Evolutionary conservation across 208 protist genomes (phyloP).

Genomic region (Trypanosoma theileri): DNA sequence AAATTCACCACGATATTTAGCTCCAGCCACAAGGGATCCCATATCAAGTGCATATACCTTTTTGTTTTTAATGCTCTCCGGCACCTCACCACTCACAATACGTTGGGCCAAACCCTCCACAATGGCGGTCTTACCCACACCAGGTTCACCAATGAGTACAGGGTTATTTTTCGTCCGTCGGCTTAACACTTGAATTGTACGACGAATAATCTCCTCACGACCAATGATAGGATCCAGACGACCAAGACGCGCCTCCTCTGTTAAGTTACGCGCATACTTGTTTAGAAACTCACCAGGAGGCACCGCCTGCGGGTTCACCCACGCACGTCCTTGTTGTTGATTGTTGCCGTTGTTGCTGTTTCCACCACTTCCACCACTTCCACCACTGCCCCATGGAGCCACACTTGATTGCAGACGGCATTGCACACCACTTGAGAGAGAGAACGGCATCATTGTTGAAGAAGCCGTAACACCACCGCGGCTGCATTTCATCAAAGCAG

Average conservation of each 20-base stretch:
- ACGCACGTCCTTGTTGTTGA: constrained; percentile 73
- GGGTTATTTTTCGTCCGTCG: constrained; percentile 99
- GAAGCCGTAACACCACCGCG: neutral
- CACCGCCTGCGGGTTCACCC: constrained; percentile 88
- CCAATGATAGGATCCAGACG: constrained; percentile 98
- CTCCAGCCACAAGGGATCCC: constrained; percentile 98
- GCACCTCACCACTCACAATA: constrained; percentile 92
- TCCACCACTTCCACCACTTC: constrained; percentile 7
- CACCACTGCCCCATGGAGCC: constrained; percentile 45
- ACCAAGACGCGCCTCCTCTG: constrained; percentile 89
- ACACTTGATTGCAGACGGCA: constrained; percentile 47
- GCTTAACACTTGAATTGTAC: constrained; percentile 96
- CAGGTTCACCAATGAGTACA: constrained; percentile 98
- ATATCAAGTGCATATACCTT: constrained; percentile 96
- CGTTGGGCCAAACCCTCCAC: constrained; percentile 93
- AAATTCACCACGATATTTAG: constrained; percentile 99
- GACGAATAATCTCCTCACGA: constrained; percentile 98
- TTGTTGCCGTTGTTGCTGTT: constrained; percentile 33
- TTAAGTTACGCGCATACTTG: constrained; percentile 97
- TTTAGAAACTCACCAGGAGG: constrained; percentile 90
- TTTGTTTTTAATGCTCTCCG: constrained; percentile 86
- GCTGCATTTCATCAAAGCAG: neutral
- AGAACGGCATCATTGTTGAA: neutral
- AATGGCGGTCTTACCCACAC: constrained; percentile 94
- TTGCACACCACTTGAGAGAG: neutral